These are phyloP conservation scores for Suillus ampliporus DNA, from an alignment of 768 basidiomycete genomes.

Conservation along the genomic window DNA sequence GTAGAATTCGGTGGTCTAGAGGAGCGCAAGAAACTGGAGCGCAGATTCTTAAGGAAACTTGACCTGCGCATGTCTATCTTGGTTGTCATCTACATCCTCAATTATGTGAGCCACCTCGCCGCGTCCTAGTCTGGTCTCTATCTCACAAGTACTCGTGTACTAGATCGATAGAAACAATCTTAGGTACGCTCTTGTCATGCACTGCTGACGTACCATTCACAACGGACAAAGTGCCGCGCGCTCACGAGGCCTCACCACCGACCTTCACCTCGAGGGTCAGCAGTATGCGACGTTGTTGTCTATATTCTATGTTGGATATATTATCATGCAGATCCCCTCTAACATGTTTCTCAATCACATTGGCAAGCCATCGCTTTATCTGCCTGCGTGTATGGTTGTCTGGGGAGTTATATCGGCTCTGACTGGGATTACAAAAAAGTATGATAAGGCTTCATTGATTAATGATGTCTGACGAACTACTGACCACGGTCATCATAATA, in stretches of 20 bases:
- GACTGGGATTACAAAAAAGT: constrained; percentile 46
- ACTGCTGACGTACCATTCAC: background rate
- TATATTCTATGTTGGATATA: constrained; percentile 66
- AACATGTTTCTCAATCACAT: constrained; percentile 74
- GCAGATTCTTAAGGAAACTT: constrained; percentile 57
- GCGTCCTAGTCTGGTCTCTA: background rate
- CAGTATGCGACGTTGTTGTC: constrained; percentile 73
- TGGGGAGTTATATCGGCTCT: constrained; percentile 69
- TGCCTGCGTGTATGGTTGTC: constrained; percentile 68
- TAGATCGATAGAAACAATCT: constrained; percentile 77
- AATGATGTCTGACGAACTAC: background rate
- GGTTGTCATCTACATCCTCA: constrained; percentile 45
- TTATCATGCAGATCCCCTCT: constrained; percentile 54
- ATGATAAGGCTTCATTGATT: constrained; percentile 8
- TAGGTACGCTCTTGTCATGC: constrained; percentile 43
- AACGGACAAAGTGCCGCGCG: constrained; percentile 60
- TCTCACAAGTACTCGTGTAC: background rate
- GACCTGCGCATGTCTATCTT: constrained; percentile 62
- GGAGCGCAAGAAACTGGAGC: constrained; percentile 53
- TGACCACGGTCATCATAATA: constrained; percentile 17
- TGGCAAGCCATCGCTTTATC: constrained; percentile 68
- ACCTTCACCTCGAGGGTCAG: constrained; percentile 62
- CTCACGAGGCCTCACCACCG: constrained; percentile 68
- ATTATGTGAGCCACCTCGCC: constrained; percentile 34
- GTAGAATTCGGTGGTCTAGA: constrained; percentile 55